Base-by-base conservation (phyloP, 2,329 filamentous ascomycete species). In the Madurella fahalii region DNA sequence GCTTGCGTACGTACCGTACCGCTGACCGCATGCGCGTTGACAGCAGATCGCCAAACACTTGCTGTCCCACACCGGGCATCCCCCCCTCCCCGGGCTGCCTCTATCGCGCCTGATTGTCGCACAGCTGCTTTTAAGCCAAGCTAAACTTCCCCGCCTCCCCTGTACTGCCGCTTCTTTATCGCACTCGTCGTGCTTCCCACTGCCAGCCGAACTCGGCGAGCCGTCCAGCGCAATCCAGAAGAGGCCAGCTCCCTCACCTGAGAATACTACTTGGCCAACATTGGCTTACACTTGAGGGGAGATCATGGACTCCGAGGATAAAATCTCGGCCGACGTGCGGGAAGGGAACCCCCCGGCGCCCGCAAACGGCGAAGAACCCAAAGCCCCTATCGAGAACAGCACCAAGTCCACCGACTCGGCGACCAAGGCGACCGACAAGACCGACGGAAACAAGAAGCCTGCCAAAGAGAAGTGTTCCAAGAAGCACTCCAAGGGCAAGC, bases 381-480 rank as follows among this genome's bases (percentile, higher is more conserved):
- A 67, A 46, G 48, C 51, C 2, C 51, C 58, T n/a, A 43, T 56
- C 13, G 63, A 64, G 17, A 50, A 39, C 13, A 25, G 43, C 46
- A 44, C 57, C 20, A 66, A 67, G 44, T 15, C 57, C 9, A 40
- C 54, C 7, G 62, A 63, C 5, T 47, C 51, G 1, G 69, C 68
- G 17, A 48, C 63, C 32, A 65, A 61, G 31, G 20, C 61, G 17
- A 15, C 34, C 49, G 48, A 60, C 18, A 51, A 44, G 15, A 17
- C 62, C 5, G 63, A 66, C 9, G 40, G 53, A 2, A 61, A 47
- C 17, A 64, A 67, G 50, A 69, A 71, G 53, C 13, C 44, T 1
- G 52, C 58, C n/a, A 67, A 65, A 40, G 47, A 60, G 7, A 68
- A 67, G 47, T 40, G 49, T 13, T 54, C 52, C 17, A 70, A 70